Conservation (phyloP, 2,329 filamentous ascomycete genomes). For the Acrocalymma vagum region DNA sequence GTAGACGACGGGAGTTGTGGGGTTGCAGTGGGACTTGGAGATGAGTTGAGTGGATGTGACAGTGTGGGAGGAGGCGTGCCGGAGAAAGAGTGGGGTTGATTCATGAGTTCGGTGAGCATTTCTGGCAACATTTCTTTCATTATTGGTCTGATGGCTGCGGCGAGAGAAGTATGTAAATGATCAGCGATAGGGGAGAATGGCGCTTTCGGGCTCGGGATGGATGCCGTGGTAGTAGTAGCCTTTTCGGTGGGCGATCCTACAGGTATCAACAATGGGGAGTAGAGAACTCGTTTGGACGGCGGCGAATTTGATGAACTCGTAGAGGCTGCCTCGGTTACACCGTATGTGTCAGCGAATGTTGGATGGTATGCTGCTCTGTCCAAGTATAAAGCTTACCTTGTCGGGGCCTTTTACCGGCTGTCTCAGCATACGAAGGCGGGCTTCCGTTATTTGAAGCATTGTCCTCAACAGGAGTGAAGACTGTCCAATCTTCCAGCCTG, state of each 20-base stretch:
- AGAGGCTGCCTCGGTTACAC: conserved; percentile 8
- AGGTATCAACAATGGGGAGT: conserved; percentile 1
- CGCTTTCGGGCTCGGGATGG: conserved; percentile 7
- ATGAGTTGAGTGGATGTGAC: neutral
- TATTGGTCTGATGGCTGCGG: conserved; percentile 7
- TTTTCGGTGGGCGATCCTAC: conserved; percentile 15
- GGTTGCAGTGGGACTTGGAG: neutral
- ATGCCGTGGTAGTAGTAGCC: conserved; percentile 10
- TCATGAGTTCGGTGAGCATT: conserved; percentile 10
- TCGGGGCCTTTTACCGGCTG: conserved; percentile 18
- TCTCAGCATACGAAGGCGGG: conserved; percentile 19
- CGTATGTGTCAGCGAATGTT: neutral
- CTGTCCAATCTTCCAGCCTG: conserved; percentile 9
- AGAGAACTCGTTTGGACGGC: conserved; percentile 18
- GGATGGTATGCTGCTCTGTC: neutral
- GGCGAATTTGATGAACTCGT: conserved; percentile 9
- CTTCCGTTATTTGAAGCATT: conserved; percentile 5
- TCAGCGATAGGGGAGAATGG: neutral
- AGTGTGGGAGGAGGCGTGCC: conserved; percentile 9
- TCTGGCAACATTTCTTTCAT: conserved; percentile 9
- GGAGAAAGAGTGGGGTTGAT: conserved; percentile 11
- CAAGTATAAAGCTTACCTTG: conserved; percentile 10
- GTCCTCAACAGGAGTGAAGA: conserved; percentile 14
- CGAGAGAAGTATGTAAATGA: neutral
- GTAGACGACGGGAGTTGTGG: neutral